Evolutionary conservation across 2,329 filamentous ascomycete species (phyloP).

Genomic region (Trichoderma sp.): DNA sequence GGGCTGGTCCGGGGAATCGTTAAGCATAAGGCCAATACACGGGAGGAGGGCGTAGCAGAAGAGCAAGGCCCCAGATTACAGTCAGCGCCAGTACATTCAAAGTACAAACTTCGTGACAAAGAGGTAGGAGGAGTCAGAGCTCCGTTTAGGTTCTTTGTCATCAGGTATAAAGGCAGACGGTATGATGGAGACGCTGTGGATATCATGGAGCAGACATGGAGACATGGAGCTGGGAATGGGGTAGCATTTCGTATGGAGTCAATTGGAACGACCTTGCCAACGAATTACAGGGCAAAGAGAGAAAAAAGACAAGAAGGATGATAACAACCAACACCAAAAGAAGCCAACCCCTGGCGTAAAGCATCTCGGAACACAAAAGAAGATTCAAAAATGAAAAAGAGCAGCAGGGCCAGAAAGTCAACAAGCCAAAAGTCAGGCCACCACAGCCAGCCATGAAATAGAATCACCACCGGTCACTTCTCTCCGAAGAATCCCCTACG

Average conservation of each 20-base stretch:
- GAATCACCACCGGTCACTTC: not conserved
- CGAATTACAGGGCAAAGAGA: not conserved
- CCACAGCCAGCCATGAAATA: not conserved
- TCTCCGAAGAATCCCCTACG: not conserved
- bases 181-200: slow-evolving; percentile 22
- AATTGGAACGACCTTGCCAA: slow-evolving; percentile 9
- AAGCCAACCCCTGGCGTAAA: not conserved
- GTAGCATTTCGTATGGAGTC: slow-evolving; percentile 23
- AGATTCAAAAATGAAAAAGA: not conserved
- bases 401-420: not conserved
- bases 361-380: not conserved
- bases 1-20: slow-evolving; percentile 25
- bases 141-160: slow-evolving; percentile 2
- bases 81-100: slow-evolving; percentile 15
- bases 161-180: slow-evolving; percentile 21
- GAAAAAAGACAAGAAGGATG: not conserved
- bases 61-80: not conserved
- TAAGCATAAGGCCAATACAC: slow-evolving; percentile 7
- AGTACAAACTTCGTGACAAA: not conserved
- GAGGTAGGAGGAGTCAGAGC: not conserved
- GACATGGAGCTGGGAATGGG: slow-evolving; percentile 1
- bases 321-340: not conserved
- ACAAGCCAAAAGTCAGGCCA: slow-evolving; percentile 6
- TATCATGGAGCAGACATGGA: slow-evolving; percentile 20
- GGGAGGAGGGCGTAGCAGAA: slow-evolving; percentile 2